Evolutionary conservation across 768 basidiomycete genomes (phyloP).

Genomic region (Kondoa subrosea): DNA sequence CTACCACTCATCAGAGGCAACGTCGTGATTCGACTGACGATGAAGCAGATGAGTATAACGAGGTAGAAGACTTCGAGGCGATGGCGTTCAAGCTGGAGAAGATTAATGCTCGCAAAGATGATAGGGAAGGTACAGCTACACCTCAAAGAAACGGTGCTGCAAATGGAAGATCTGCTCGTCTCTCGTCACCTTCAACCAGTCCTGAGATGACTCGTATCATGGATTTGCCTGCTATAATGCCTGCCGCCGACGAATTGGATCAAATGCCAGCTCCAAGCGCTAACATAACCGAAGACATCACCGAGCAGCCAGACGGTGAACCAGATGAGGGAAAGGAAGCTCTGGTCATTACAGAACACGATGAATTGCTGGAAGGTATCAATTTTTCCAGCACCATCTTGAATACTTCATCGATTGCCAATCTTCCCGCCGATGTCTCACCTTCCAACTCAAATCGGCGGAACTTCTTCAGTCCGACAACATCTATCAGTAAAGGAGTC

Average conservation of each 20-base stretch:
- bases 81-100: not conserved
- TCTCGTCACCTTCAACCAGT: too few species aligned
- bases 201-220: too few species aligned
- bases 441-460: not conserved
- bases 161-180: not conserved
- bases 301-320: too few species aligned
- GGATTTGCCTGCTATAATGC: too few species aligned
- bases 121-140: not conserved
- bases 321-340: too few species aligned
- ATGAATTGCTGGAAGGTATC: not conserved
- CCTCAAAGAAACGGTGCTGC: not conserved
- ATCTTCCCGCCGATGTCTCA: not conserved
- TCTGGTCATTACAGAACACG: too few species aligned
- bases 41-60: slow-evolving; percentile 37
- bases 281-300: too few species aligned
- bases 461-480: not conserved
- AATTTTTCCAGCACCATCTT: not conserved
- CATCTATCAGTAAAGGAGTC: not conserved
- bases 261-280: too few species aligned
- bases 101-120: not conserved
- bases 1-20: slow-evolving; percentile 5
- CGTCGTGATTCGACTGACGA: slow-evolving; percentile 28
- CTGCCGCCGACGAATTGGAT: too few species aligned
- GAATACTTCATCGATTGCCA: not conserved
- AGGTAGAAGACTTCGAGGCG: slow-evolving; percentile 22